A percentile compares a stretch with the other conserved stretches of the same genome.
These are phyloP conservation scores for Amanita phalloides DNA, from an alignment of 768 basidiomycete genomes.

Conservation along the genomic window DNA sequence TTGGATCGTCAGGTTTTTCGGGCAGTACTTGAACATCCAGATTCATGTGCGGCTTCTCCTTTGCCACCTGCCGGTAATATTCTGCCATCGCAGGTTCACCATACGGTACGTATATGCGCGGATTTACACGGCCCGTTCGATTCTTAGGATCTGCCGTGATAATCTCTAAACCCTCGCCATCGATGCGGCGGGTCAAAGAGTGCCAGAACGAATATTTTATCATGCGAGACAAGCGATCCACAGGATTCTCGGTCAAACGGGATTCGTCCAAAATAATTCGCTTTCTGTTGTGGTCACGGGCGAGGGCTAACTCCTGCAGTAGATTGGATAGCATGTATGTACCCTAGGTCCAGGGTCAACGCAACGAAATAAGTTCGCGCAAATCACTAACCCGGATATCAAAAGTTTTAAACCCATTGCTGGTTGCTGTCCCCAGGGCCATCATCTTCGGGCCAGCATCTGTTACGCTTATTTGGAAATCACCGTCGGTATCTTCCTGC, in stretches of 20 bases:
- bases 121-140: conserved; percentile 79
- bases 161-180: conserved; percentile 93
- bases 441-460: conserved; percentile 97
- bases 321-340: conserved; percentile 99
- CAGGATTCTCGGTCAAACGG: conserved; percentile 95
- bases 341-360: conserved; percentile 39
- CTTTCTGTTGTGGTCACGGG: conserved; percentile 89
- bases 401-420: conserved; percentile 96
- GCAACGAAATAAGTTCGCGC: not conserved
- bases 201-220: conserved; percentile 99
- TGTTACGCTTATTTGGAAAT: conserved; percentile 93
- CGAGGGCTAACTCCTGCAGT: conserved; percentile 95
- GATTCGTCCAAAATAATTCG: conserved; percentile 98
- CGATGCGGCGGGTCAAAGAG: conserved; percentile 90
- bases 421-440: conserved; percentile 91
- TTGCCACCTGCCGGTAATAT: conserved; percentile 87
- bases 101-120: conserved; percentile 91
- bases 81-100: conserved; percentile 91
- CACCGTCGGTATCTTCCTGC: conserved; percentile 95
- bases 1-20: conserved; percentile 73
- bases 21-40: conserved; percentile 91
- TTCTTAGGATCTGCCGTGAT: conserved; percentile 99
- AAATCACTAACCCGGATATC: conserved; percentile 69
- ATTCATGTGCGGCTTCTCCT: conserved; percentile 87
- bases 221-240: conserved; percentile 94